A percentile compares a stretch with the other conserved stretches of the same genome.
Conservation (phyloP, 331 rosid species). For the Telfairia occidentalis region DNA sequence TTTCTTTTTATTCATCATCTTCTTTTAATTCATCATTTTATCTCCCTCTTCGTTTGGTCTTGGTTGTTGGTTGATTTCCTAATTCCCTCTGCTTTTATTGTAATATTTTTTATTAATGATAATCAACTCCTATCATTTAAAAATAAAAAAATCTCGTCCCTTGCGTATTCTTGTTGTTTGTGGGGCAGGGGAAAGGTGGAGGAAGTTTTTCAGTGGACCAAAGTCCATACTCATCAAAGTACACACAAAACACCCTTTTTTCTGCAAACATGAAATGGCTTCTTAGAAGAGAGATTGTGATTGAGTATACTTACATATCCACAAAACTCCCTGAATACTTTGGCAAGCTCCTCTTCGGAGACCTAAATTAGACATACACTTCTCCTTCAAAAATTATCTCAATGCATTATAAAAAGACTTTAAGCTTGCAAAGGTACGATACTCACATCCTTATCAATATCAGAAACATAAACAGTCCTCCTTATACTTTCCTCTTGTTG, state of each 20-base stretch:
- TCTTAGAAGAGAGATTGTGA: not conserved
- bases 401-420: conserved; percentile 3
- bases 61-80: not conserved
- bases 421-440: not conserved
- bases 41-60: not conserved
- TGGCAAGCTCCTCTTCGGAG: conserved; percentile 94
- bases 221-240: not conserved
- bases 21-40: too few species aligned
- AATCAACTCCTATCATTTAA: not conserved
- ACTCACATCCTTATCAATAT: conserved; percentile 84
- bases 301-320: conserved; percentile 59
- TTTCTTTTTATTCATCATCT: too few species aligned
- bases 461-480: conserved; percentile 89
- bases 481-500: conserved; percentile 73
- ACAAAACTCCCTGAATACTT: conserved; percentile 55
- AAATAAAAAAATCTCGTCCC: not conserved
- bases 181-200: not conserved
- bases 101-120: not conserved
- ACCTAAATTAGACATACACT: conserved; percentile 39
- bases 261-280: not conserved
- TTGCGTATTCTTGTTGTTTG: not conserved
- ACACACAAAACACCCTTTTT: not conserved
- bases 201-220: not conserved
- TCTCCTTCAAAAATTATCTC: conserved; percentile 1
- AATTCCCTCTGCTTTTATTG: not conserved